Percentiles rank a stretch among this genome's conserved stretches.
Evolutionary conservation across 2,329 filamentous ascomycete species (phyloP).

Genomic region (Microdochium paspali): DNA sequence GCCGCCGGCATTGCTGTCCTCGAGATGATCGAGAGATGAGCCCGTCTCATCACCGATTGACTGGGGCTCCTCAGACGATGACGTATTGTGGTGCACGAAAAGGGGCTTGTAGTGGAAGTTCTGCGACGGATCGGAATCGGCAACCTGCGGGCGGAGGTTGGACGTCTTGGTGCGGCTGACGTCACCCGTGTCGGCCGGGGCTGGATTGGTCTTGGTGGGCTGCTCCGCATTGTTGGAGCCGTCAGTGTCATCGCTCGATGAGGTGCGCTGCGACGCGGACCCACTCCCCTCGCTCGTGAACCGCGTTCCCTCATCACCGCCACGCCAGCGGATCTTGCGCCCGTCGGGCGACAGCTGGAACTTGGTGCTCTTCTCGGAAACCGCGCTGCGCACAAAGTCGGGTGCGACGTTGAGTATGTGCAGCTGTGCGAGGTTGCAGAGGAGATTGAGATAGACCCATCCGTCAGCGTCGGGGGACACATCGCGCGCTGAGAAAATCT

Average conservation of each 20-base stretch:
- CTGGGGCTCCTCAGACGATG: conserved; percentile 34
- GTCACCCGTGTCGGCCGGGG: conserved; percentile 21
- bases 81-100: conserved; percentile 37
- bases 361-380: conserved; percentile 60
- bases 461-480: conserved; percentile 57
- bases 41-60: conserved; percentile 35
- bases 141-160: conserved; percentile 26
- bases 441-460: conserved; percentile 75
- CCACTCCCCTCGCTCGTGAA: conserved; percentile 55
- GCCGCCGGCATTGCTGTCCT: conserved; percentile 37
- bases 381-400: conserved; percentile 64
- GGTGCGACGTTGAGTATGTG: conserved; percentile 78
- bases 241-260: conserved; percentile 39
- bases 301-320: conserved; percentile 54
- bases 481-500: conserved; percentile 32
- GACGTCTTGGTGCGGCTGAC: conserved; percentile 26
- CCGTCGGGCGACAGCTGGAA: conserved; percentile 73
- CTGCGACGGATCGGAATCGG: conserved; percentile 26
- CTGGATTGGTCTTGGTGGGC: conserved; percentile 36
- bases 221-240: conserved; percentile 29
- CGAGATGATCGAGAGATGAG: conserved; percentile 36
- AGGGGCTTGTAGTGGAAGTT: conserved; percentile 57
- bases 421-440: conserved; percentile 74
- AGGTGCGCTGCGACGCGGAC: conserved; percentile 35
- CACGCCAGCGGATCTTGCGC: conserved; percentile 71